These are phyloP conservation scores for Parathielavia hyrcaniae DNA, from an alignment of 495 filamentous ascomycete genomes.

Conservation along the genomic window DNA sequence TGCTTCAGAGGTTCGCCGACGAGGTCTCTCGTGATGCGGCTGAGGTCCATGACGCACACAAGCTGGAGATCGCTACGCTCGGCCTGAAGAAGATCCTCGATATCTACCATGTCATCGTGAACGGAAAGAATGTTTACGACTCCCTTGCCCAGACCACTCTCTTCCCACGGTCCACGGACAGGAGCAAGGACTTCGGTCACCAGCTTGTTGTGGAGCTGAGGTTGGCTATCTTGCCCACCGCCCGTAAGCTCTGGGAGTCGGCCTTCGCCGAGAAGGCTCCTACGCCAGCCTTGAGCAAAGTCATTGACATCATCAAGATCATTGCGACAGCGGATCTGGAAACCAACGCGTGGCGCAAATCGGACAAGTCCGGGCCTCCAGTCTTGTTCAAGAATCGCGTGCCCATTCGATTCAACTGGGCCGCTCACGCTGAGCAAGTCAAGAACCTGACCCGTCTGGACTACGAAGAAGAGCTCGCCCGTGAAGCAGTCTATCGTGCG, in stretches of 20 bases:
- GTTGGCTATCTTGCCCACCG: conserved; percentile 71
- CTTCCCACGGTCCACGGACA: conserved; percentile 45
- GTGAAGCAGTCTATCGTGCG: conserved; percentile 79
- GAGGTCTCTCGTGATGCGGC: conserved; percentile 48
- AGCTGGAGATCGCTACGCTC: conserved; percentile 35
- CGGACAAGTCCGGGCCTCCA: conserved; percentile 30
- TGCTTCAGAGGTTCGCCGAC: conserved; percentile 65
- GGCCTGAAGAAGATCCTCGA: conserved; percentile 80
- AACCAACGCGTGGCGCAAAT: conserved; percentile 51
- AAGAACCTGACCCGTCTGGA: conserved; percentile 42
- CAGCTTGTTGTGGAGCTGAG: conserved; percentile 88
- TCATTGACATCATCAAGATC: conserved; percentile 76
- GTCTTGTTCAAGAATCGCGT: conserved; percentile 27
- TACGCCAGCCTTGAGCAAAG: conserved; percentile 64
- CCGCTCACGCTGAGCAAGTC: conserved; percentile 39
- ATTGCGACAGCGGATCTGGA: conserved; percentile 75
- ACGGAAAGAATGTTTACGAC: conserved; percentile 71
- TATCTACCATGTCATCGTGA: conserved; percentile 69
- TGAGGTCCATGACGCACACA: conserved; percentile 32
- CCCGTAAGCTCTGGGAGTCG: conserved; percentile 76
- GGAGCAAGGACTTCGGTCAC: conserved; percentile 56
- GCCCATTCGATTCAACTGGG: conserved; percentile 29
- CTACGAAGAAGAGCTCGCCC: conserved; percentile 53
- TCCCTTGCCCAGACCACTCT: conserved; percentile 61
- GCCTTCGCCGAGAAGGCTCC: conserved; percentile 71